Evolutionary conservation across 345 rosid species (phyloP), one percentile per base, ranked within the genome.

Genomic region (Citropsis articulata): DNA sequence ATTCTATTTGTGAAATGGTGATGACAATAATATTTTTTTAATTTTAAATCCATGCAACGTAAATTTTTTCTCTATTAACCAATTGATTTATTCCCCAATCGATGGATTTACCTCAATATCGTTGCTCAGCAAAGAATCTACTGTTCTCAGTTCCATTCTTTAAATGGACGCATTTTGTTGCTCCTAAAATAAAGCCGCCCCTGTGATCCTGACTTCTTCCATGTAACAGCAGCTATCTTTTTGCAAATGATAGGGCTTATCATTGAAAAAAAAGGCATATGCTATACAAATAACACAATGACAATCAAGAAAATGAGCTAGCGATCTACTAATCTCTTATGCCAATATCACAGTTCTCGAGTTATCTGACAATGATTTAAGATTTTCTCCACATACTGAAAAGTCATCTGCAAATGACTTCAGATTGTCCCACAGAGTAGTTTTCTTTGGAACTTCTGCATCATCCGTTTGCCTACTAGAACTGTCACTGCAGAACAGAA

Each of bases 341-440:
- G 48, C n/a, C 50, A 53, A 53, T 4, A 75, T 27, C 70, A 66
- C 35, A 19, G 35, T n/a, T 36, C 31, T 33, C 24, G 10, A 68
- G 50, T 13, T 22, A 31, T 22, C 0, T n/a, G 6, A 5, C 9
- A 31, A 22, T 66, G 18, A 80, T 70, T 82, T 77, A 83, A 33
- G 31, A 14, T 74, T 80, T 84, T 79, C 80, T 83, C 89, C 89
- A 88, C 24, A 81, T 69, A 76, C 62, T 79, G 60, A 88, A 40
- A 88, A 33, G 27, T 77, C 75, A 24, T 69, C 86, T 21, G 87
- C 89, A 67, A 88, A 72, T 42, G 87, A 80, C 78, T 86, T 88
- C 30, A 88, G 77, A 69, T 67, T 84, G 62, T 59, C 86, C 90
- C 89, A 88, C 5, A 88, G 10, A 63, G 84, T 74, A 30, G 86